Conservation (phyloP, 129 eudicot species). For the Mikania micrantha region DNA sequence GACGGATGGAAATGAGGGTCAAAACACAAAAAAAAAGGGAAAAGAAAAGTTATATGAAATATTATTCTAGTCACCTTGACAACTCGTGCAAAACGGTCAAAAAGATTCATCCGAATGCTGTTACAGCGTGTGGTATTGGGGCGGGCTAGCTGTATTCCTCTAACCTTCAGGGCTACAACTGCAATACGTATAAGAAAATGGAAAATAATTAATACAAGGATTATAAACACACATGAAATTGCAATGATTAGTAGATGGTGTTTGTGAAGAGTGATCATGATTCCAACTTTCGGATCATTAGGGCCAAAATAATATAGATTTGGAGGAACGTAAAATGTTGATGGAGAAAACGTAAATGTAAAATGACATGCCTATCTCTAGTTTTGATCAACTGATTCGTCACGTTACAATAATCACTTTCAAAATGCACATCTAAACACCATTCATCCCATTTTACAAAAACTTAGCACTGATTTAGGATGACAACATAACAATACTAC, state of each 20-base stretch:
- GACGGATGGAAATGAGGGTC: neutral
- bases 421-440: neutral
- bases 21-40: neutral
- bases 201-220: neutral
- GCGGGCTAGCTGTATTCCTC: slow-evolving; percentile 37
- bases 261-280: neutral
- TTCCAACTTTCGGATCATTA: neutral
- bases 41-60: neutral
- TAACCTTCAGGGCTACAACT: slow-evolving; percentile 61
- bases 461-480: neutral
- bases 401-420: neutral
- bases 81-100: slow-evolving; percentile 96
- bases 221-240: neutral
- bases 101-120: slow-evolving; percentile 62
- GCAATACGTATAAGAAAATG: slow-evolving; percentile 16
- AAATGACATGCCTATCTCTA: neutral
- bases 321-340: neutral
- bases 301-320: neutral
- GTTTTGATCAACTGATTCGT: neutral
- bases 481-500: neutral
- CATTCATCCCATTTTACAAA: neutral
- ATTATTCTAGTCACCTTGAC: slow-evolving; percentile 53
- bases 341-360: neutral
- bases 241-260: neutral
- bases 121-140: slow-evolving; percentile 39